Conservation (phyloP, 2,329 filamentous ascomycete species). For the Pseudogymnoascus sp. region DNA sequence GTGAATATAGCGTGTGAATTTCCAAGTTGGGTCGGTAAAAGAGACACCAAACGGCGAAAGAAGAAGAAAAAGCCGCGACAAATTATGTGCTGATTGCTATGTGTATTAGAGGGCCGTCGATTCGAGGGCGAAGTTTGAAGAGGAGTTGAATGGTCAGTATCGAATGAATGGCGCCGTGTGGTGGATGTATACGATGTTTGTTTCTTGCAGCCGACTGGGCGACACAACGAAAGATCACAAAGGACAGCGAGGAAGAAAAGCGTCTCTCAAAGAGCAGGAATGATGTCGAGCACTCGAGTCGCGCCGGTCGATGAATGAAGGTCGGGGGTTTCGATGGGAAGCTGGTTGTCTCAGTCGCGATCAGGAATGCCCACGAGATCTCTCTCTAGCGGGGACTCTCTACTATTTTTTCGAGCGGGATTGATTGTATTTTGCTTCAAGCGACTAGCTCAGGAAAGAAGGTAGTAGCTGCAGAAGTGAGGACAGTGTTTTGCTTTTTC, state of each 20-base stretch:
- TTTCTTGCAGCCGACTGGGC: not conserved
- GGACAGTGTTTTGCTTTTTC: not conserved
- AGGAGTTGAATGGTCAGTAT: not conserved
- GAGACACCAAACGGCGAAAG: not conserved
- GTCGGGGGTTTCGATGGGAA: not conserved
- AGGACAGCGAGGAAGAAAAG: not conserved
- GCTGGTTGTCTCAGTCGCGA: constrained; percentile 1
- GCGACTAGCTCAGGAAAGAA: not conserved
- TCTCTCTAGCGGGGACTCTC: not conserved
- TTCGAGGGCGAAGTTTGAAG: not conserved
- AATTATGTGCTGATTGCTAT: constrained; percentile 7
- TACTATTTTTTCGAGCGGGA: not conserved
- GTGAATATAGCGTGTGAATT: not conserved
- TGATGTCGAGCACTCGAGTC: constrained; percentile 2
- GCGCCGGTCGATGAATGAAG: constrained; percentile 4
- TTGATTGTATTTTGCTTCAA: not conserved
- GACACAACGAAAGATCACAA: constrained; percentile 2
- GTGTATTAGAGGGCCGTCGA: not conserved
- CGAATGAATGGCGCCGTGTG: not conserved
- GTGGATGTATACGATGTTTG: not conserved
- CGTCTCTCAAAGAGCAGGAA: constrained; percentile 2
- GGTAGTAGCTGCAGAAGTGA: not conserved
- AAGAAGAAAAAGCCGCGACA: not conserved
- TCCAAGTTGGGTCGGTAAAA: not conserved
- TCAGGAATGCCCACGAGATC: not conserved